phyloP scores from a whole-genome alignment of 306 rosid genomes.

The Cicer arietinum region DNA sequence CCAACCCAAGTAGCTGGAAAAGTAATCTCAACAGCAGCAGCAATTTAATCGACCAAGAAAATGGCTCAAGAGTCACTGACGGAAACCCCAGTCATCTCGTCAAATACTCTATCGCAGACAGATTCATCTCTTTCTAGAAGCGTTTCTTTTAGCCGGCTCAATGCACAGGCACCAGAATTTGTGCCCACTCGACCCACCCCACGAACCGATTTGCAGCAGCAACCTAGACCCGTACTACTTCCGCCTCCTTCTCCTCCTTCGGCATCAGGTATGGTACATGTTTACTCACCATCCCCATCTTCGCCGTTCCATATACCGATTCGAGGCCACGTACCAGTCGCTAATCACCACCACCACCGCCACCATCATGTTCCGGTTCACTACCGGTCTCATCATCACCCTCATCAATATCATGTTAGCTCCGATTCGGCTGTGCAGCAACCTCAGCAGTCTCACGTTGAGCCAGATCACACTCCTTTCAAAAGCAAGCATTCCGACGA shows the following conservation, averaged over 20 bases:
- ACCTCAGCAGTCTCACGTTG: slow-evolving; percentile 51
- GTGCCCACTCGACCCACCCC: slow-evolving; percentile 67
- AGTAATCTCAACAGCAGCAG: no score
- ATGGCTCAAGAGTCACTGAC: slow-evolving; percentile 64
- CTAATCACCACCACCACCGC: slow-evolving; percentile 55
- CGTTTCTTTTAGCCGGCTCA: slow-evolving; percentile 79
- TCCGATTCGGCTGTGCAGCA: slow-evolving; percentile 51
- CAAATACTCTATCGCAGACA: slow-evolving; percentile 43
- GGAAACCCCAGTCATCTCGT: slow-evolving; percentile 47
- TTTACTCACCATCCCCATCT: slow-evolving; percentile 59
- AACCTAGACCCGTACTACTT: slow-evolving; percentile 50
- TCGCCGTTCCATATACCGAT: slow-evolving; percentile 65
- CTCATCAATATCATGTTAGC: slow-evolving; percentile 52
- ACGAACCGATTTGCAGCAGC: slow-evolving; percentile 58
- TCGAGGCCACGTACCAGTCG: slow-evolving; percentile 58
- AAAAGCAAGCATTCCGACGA: slow-evolving; percentile 77
- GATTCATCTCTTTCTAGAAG: slow-evolving; percentile 65
- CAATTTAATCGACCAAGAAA: not conserved
- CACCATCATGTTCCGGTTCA: slow-evolving; percentile 62
- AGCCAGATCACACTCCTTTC: slow-evolving; percentile 56
- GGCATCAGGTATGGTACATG: slow-evolving; percentile 52
- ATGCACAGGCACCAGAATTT: slow-evolving; percentile 92
- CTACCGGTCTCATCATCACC: slow-evolving; percentile 58
- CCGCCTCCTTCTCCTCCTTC: slow-evolving; percentile 60
- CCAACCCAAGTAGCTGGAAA: no score